phyloP scores from a whole-genome alignment of 345 rosid genomes.

The Rhodamnia argentea region DNA sequence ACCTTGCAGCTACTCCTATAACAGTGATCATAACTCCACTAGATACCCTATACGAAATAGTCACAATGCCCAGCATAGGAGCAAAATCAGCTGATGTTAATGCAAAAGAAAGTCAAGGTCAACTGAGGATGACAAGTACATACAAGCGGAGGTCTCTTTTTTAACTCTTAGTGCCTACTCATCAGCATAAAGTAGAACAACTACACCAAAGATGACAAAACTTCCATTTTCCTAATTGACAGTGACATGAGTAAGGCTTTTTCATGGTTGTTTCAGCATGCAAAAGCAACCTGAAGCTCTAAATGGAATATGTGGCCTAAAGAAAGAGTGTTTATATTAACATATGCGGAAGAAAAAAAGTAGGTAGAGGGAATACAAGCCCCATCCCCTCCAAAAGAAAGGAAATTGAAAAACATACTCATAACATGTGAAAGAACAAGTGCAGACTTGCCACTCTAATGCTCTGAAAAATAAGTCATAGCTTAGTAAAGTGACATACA shows the following conservation, averaged over 20 bases:
- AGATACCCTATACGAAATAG: constrained; percentile 37
- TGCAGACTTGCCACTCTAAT: not conserved
- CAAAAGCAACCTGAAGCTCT: not conserved
- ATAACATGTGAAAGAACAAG: not conserved
- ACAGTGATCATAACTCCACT: constrained; percentile 66
- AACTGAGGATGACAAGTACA: not conserved
- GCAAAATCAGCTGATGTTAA: not conserved
- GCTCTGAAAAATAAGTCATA: not conserved
- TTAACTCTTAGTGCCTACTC: not conserved
- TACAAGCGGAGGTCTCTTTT: not conserved
- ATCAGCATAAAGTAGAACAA: not conserved
- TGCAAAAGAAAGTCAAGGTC: not conserved
- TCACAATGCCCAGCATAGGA: constrained; percentile 1
- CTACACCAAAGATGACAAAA: not conserved
- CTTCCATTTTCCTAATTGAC: not conserved
- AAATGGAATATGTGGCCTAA: not conserved
- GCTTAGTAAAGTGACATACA: constrained; percentile 37
- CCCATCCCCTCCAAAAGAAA: not conserved
- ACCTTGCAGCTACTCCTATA: constrained; percentile 64
- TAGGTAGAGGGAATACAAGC: not conserved
- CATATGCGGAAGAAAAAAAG: not conserved
- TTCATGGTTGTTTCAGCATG: not conserved
- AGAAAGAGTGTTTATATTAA: not conserved
- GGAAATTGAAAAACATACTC: not conserved
- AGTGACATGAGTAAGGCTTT: not conserved